These are phyloP conservation scores for Termitomyces sp. DNA, from an alignment of 768 basidiomycete species.

Conservation along the genomic window DNA sequence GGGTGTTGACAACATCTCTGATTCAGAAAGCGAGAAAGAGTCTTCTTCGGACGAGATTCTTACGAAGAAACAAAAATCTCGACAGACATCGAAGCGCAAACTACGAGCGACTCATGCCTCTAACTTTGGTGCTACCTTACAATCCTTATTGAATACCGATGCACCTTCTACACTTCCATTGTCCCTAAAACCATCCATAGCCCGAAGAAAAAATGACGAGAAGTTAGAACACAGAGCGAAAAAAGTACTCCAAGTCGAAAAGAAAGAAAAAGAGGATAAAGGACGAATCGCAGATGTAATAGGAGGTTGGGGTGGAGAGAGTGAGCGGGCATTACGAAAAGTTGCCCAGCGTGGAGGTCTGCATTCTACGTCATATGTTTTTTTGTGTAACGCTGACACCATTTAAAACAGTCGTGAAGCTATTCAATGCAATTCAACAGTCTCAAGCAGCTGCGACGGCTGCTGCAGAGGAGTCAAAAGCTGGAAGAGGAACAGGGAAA, in stretches of 20 bases:
- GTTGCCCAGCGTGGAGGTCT: slow-evolving; percentile 83
- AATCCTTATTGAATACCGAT: slow-evolving; percentile 68
- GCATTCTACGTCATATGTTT: slow-evolving; percentile 14
- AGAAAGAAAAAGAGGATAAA: slow-evolving; percentile 71
- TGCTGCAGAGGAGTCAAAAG: slow-evolving; percentile 56
- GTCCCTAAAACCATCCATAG: slow-evolving; percentile 74
- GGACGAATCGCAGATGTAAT: slow-evolving; percentile 67
- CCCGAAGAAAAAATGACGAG: slow-evolving; percentile 67
- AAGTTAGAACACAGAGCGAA: slow-evolving; percentile 71
- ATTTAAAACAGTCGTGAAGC: slow-evolving; percentile 60
- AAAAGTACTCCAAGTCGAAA: slow-evolving; percentile 67
- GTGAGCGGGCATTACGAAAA: slow-evolving; percentile 73
- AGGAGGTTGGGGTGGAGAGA: slow-evolving; percentile 87
- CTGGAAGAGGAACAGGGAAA: slow-evolving; percentile 67
- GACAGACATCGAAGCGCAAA: slow-evolving; percentile 80
- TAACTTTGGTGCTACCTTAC: slow-evolving; percentile 72
- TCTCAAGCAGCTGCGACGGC: slow-evolving; percentile 58
- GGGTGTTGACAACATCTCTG: slow-evolving; percentile 3
- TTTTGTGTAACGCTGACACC: neutral
- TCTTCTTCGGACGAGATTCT: slow-evolving; percentile 61
- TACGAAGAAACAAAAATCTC: slow-evolving; percentile 60
- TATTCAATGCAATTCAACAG: slow-evolving; percentile 86
- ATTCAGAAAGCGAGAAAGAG: slow-evolving; percentile 18
- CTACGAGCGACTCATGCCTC: slow-evolving; percentile 72
- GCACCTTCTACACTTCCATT: slow-evolving; percentile 69